phyloP scores from a whole-genome alignment of 129 eudicot genomes.

The Flaveria robusta region DNA sequence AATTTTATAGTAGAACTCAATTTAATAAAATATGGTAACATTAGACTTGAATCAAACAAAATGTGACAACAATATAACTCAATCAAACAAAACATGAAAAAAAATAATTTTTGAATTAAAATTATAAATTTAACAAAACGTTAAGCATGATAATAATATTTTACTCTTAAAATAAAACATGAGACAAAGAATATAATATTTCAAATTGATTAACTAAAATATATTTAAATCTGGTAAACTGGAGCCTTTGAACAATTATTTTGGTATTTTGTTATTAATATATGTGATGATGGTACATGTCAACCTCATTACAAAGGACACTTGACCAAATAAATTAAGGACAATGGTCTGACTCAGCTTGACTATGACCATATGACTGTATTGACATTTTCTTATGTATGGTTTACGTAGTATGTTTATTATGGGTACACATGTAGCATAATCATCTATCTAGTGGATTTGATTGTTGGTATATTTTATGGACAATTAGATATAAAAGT shows the following conservation, averaged over 20 bases:
- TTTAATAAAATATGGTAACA: no score
- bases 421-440: not conserved
- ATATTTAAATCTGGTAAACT: not conserved
- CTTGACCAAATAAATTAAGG: conserved; percentile 36
- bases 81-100: no score
- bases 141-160: no score
- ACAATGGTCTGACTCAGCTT: conserved; percentile 47
- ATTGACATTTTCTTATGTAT: not conserved
- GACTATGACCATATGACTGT: conserved; percentile 41
- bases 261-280: not conserved
- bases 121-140: no score
- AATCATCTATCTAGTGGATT: not conserved
- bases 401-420: not conserved
- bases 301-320: conserved; percentile 36
- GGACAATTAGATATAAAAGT: no score
- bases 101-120: no score
- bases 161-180: no score
- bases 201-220: not conserved
- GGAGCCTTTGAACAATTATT: not conserved
- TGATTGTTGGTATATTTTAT: no score
- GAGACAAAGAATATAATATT: not conserved
- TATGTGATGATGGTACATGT: conserved; percentile 35
- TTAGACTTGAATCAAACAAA: no score
- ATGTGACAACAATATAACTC: no score
- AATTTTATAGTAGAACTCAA: no score